phyloP scores from a whole-genome alignment of 1,139 yeast genomes.

The Tardiomyces blankii region DNA sequence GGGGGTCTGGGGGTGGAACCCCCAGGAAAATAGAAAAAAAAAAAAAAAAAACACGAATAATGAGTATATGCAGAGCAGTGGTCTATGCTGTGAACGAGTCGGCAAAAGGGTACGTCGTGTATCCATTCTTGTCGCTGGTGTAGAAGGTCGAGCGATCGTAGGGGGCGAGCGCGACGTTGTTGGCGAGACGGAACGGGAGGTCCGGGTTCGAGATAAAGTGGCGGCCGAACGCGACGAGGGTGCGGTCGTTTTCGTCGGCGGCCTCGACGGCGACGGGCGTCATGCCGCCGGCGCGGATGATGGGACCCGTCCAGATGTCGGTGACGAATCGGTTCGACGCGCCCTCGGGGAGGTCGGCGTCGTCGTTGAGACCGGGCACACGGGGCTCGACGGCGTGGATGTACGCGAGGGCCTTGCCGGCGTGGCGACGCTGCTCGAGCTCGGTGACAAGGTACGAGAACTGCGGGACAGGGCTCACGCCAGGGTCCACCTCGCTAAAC shows the following conservation, averaged over 20 bases:
- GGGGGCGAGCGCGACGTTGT: conserved; percentile 28
- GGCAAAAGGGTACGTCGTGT: conserved; percentile 1
- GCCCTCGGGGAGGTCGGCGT: conserved; percentile 1
- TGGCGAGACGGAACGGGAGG: conserved; percentile 32
- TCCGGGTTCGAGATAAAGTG: conserved; percentile 45
- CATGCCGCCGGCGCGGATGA: conserved; percentile 38
- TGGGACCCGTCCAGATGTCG: conserved; percentile 37
- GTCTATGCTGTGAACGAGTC: no score
- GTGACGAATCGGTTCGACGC: conserved; percentile 24
- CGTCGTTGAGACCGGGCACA: background rate
- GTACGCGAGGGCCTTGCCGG: conserved; percentile 12
- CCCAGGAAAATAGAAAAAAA: no score
- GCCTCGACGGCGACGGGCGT: conserved; percentile 12
- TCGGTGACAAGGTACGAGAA: conserved; percentile 20
- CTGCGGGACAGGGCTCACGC: conserved; percentile 17
- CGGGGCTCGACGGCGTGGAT: conserved; percentile 9
- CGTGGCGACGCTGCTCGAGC: conserved; percentile 20
- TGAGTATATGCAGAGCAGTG: no score
- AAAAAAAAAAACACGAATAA: no score
- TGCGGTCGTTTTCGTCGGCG: conserved; percentile 23
- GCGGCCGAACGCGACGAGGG: conserved; percentile 36
- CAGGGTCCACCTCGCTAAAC: conserved; percentile 26
- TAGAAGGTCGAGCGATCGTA: conserved; percentile 33
- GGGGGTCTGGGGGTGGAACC: no score
- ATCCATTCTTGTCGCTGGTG: conserved; percentile 12